Evolutionary conservation across 2,329 filamentous ascomycete species (phyloP).

Genomic region (Raffaelea deltoideospora): DNA sequence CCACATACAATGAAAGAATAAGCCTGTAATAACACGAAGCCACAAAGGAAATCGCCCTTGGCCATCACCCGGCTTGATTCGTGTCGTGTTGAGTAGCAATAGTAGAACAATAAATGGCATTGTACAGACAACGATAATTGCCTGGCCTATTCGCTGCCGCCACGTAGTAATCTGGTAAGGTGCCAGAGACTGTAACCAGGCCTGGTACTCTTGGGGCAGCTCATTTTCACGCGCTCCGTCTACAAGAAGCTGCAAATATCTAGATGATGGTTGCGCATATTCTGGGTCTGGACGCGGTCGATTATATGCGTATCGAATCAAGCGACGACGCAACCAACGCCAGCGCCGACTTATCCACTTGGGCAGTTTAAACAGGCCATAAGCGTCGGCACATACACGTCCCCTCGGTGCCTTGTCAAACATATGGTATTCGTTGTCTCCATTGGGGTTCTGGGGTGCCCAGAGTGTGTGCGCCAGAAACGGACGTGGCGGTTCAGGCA

Average conservation of each 20-base stretch:
- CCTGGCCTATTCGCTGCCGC: slow-evolving; percentile 53
- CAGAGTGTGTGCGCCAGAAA: slow-evolving; percentile 82
- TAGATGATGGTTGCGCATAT: slow-evolving; percentile 68
- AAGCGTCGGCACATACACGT: slow-evolving; percentile 9
- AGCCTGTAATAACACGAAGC: slow-evolving; percentile 37
- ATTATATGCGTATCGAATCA: slow-evolving; percentile 27
- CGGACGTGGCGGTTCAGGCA: slow-evolving; percentile 34
- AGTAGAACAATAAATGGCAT: no score
- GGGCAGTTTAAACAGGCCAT: slow-evolving; percentile 5
- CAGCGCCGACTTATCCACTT: slow-evolving; percentile 19
- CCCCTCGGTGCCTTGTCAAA: no score
- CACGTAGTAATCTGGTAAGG: slow-evolving; percentile 55
- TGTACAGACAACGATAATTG: no score
- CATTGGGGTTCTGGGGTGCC: slow-evolving; percentile 37
- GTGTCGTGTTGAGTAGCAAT: no score
- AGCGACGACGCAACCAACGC: slow-evolving; percentile 12
- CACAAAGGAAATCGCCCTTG: slow-evolving; percentile 47
- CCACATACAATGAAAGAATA: slow-evolving; percentile 36
- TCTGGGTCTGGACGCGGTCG: slow-evolving; percentile 45
- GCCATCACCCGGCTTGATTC: no score
- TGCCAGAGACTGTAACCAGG: slow-evolving; percentile 53
- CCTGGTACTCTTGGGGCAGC: slow-evolving; percentile 65
- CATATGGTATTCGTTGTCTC: slow-evolving; percentile 5
- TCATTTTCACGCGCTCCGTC: slow-evolving; percentile 66
- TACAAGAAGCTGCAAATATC: slow-evolving; percentile 69